Base-by-base conservation (phyloP, 257 asterid species). In the Thymus mandschuricus region DNA sequence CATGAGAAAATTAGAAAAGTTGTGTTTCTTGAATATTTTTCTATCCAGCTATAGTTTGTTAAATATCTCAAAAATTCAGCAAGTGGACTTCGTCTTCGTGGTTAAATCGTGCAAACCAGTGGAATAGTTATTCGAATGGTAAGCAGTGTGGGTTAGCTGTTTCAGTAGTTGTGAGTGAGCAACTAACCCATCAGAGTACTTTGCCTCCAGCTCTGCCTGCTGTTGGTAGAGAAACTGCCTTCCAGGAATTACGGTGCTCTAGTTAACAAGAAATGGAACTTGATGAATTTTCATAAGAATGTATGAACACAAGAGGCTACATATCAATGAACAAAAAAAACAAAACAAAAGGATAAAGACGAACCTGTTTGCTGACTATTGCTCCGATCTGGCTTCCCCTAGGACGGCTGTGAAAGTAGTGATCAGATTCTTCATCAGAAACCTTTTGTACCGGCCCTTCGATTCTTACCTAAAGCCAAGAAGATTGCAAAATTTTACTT, bases 321-420 rank as follows among this genome's bases (percentile, higher is more conserved):
- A 3, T 44, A 66, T 2, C 21, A 77, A 56, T 68, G 38, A 34
- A 61, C 3, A 31, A 33, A 41, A 59, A 7, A 21, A 35, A 21
- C 21, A 21, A 21, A 21, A 21, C 21, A 21, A 21, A 21, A 21
- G 21, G 21, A 21, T 21, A 21, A 21, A 21, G 21, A 21, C 21
- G 21, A 79, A 91, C 97, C 96, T 91, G 97, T 64, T 86, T 78
- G 89, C 97, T 88, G 76, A 88, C 87, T 61, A 88, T 84, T 65
- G 96, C 93, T 60, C 97, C 91, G 77, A 91, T 87, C 78, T 84
- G 92, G 80, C 89, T 85, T 70, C 92, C 96, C 81, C 86, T 83
- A 35, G 94, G 92, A 62, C 89, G 96, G 80, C 90, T 91, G 81
- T 86, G 87, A 74, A 88, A 91, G 81, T 81, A 88, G 68, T 80